phyloP scores from a whole-genome alignment of 2,329 filamentous ascomycete species.

The Geosmithia flava region DNA sequence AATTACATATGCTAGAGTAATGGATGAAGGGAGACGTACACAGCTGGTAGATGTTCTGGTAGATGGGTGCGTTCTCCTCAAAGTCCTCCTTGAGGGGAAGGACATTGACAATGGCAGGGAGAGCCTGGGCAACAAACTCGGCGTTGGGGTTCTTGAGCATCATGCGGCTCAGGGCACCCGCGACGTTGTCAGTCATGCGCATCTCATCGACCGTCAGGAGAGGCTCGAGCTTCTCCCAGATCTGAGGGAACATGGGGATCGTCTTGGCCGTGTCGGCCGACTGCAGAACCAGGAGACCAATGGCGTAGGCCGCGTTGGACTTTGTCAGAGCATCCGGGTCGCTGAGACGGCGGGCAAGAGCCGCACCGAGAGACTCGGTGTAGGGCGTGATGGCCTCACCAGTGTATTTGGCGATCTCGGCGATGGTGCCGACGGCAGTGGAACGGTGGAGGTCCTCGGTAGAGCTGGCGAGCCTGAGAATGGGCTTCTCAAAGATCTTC shows the following conservation, averaged over 20 bases:
- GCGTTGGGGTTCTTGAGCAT: slow-evolving; percentile 78
- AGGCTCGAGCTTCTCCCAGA: slow-evolving; percentile 77
- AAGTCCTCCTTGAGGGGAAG: slow-evolving; percentile 87
- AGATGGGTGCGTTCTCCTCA: slow-evolving; percentile 93
- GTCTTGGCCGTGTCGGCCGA: slow-evolving; percentile 59
- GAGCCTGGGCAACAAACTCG: slow-evolving; percentile 68
- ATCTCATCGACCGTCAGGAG: slow-evolving; percentile 67
- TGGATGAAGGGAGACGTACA: slow-evolving; percentile 42
- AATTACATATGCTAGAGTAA: slow-evolving; percentile 7
- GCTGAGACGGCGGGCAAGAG: slow-evolving; percentile 73
- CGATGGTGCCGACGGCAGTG: slow-evolving; percentile 81
- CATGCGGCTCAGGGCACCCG: slow-evolving; percentile 84
- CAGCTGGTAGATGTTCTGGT: slow-evolving; percentile 76
- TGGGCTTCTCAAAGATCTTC: slow-evolving; percentile 90
- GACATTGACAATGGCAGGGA: slow-evolving; percentile 66
- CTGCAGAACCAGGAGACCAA: slow-evolving; percentile 73
- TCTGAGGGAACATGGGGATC: slow-evolving; percentile 63
- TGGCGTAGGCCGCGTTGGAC: slow-evolving; percentile 89
- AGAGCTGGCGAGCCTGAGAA: slow-evolving; percentile 78
- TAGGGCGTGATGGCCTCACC: slow-evolving; percentile 68
- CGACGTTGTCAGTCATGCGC: slow-evolving; percentile 83
- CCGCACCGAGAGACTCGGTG: slow-evolving; percentile 63
- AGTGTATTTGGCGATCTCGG: slow-evolving; percentile 82
- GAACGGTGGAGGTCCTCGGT: slow-evolving; percentile 80
- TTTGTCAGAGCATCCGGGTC: slow-evolving; percentile 88